Percentiles rank a stretch among this genome's conserved stretches.
phyloP scores from a whole-genome alignment of 1,284 basidiomycete species.

The Fomitopsis betulina region DNA sequence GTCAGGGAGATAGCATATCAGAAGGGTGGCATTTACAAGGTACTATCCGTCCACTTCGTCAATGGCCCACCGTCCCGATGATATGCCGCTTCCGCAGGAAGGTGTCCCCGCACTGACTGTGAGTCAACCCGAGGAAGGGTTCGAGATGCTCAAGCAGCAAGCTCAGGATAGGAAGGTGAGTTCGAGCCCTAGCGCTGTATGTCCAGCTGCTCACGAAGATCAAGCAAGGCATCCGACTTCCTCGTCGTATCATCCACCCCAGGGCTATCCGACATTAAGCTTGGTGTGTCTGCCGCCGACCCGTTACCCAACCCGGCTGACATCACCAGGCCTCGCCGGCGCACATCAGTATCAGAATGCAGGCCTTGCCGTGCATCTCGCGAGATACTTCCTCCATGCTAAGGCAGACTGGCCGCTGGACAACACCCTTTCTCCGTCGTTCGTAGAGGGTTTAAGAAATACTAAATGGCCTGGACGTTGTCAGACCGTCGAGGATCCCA shows the following conservation, averaged over 20 bases:
- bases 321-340: constrained; percentile 74
- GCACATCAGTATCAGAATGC: constrained; percentile 90
- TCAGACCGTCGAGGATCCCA: constrained; percentile 73
- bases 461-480: constrained; percentile 97
- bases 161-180: constrained; percentile 65
- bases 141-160: constrained; percentile 61
- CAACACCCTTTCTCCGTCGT: constrained; percentile 43
- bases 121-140: constrained; percentile 66
- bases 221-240: constrained; percentile 43
- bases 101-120: constrained; percentile 86
- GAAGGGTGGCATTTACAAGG: constrained; percentile 98
- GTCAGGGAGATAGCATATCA: constrained; percentile 90
- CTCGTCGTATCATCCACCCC: constrained; percentile 46
- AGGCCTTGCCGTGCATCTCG: constrained; percentile 77
- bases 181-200: neutral
- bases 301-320: neutral
- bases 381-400: constrained; percentile 63
- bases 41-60: constrained; percentile 17
- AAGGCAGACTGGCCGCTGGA: constrained; percentile 26
- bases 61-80: neutral
- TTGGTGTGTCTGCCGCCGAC: constrained; percentile 45
- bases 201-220: neutral
- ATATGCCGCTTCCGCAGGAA: constrained; percentile 36
- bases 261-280: constrained; percentile 48
- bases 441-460: constrained; percentile 60